Base-by-base conservation (phyloP, 176 grass and related monocot species). In the Avena insularis region DNA sequence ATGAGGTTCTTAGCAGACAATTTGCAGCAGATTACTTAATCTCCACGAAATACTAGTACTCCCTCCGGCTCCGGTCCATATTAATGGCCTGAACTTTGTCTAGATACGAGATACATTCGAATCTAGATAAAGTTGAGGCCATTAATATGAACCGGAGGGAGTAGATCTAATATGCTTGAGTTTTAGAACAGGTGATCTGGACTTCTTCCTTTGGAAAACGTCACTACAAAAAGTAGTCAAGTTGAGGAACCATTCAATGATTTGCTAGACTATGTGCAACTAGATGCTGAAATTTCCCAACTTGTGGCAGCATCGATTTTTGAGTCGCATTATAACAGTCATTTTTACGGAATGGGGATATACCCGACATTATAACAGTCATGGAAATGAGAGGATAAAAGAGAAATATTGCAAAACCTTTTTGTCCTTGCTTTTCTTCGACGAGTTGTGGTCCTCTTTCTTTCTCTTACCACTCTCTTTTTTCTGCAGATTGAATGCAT, bases 401-500 rank as follows among this genome's bases (percentile, higher is more conserved):
- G 43, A 33, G 59, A 45, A 54, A 61, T 33, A 78, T 62, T 16
- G 29, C 72, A 29, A 91, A 27, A 98, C 96, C 96, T 98, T 98
- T 92, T 94, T 98, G 76, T 98, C 96, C 84, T 98, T 98, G 91
- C 66, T 92, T 90, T 95, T 98, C 86, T 91, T 98, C 43, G 88
- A 67, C 5, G 93, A 92, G 81, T 64, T 94, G 82, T 93, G 90
- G 20, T 98, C 96, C 55, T 98, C 93, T 77, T 98, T 95, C 89
- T 94, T 98, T 91, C 96, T 91, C 81, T 98, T 98, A 64, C 90
- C 88, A 72, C 91, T 95, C 86, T 98, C 93, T 54, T 98, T 98
- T 90, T 95, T 98, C 96, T 98, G 88, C 83, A 87, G 53, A 58
- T 33, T 31, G 27, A 80, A 73, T 20, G 74, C 64, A 88, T 83